Percentiles rank a stretch among this genome's conserved stretches.
Conservation (phyloP, 2,329 filamentous ascomycete species). For the Proliferodiscus dingleyae region DNA sequence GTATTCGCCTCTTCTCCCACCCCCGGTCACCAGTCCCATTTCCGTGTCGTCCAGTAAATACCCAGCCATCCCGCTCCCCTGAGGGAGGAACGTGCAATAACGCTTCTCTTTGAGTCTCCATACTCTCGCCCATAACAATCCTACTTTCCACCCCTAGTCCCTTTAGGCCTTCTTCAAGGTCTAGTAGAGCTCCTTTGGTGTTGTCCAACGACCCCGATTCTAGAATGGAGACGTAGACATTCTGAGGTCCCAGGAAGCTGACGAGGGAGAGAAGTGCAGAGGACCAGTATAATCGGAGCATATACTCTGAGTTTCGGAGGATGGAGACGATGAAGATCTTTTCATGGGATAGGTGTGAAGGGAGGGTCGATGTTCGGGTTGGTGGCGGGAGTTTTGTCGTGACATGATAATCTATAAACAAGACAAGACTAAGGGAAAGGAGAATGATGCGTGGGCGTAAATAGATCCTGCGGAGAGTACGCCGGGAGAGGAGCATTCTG, state of each 20-base stretch:
- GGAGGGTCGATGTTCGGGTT: slow-evolving; percentile 4
- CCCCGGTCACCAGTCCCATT: slow-evolving; percentile 20
- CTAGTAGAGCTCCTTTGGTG: slow-evolving; percentile 55
- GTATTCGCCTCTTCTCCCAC: slow-evolving; percentile 51
- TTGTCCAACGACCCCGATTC: slow-evolving; percentile 68
- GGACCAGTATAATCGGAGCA: slow-evolving; percentile 60
- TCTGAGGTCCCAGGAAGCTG: slow-evolving; percentile 52
- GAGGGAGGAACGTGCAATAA: slow-evolving; percentile 13
- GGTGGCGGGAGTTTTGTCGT: slow-evolving; percentile 3
- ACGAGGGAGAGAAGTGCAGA: slow-evolving; percentile 53
- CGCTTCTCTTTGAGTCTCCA: slow-evolving; percentile 14
- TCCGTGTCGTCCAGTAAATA: slow-evolving; percentile 49
- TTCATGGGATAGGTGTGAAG: slow-evolving; percentile 13
- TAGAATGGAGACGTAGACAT: slow-evolving; percentile 63
- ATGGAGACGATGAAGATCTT: slow-evolving; percentile 63
- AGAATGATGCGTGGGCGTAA: slow-evolving; percentile 9
- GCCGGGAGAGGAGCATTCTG: slow-evolving; percentile 8
- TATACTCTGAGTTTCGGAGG: slow-evolving; percentile 61
- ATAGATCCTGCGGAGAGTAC: slow-evolving; percentile 9
- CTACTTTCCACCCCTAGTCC: slow-evolving; percentile 40
- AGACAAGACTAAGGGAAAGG: slow-evolving; percentile 10
- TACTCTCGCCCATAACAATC: slow-evolving; percentile 16
- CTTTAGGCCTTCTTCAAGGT: slow-evolving; percentile 51
- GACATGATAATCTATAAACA: background rate
- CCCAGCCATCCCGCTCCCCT: slow-evolving; percentile 49